Base-by-base conservation (phyloP, 2,329 filamentous ascomycete genomes). In the Neofusicoccum umdonicola region DNA sequence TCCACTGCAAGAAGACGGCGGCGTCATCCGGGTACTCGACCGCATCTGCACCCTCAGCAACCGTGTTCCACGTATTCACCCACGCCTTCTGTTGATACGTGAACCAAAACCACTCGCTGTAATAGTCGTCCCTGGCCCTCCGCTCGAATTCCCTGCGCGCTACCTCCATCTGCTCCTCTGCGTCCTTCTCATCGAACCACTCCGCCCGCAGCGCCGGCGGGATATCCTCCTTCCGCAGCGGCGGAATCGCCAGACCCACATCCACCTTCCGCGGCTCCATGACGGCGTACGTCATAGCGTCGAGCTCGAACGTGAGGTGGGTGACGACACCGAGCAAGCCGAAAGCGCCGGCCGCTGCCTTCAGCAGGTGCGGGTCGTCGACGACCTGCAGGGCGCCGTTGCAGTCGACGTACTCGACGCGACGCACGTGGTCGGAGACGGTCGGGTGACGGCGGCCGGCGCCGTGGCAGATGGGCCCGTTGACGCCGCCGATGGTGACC, bases 81-180 rank as follows among this genome's bases (percentile, higher is more conserved):
- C 81, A 82, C 4, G 76, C 75, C 47, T 79, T 73, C 57, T 78
- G 73, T 19, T 78, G 77, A 63, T 81, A 82, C 0, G 82, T 77
- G 66, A 83, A 83, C 82, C 81, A 84, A 68, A 83, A 83, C 79
- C 80, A 83, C 67, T 84, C 81, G 22, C 74, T 71, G 63, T 83
- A 83, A 66, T 81, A 83, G 56, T 78, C 74, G 35, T 79, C 75
- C 0, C 69, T 69, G 13, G 79, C 79, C 2, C 75, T 71, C 1
- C 70, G 66, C 65, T 80, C 74, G 65, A 83, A 83, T 0, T 75
- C 71, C 4, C 47, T 66, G 4, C 76, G 71, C 1, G 80, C 78
- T 1, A 67, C 66, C 9, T 70, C 70, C n/a, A 77, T 72, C 61
- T 78, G 69, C 19, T 73, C 70, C 3, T 71, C 68, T 2, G 74